Conservation (phyloP, 768 basidiomycete genomes). For the Plicaturopsis crispa region DNA sequence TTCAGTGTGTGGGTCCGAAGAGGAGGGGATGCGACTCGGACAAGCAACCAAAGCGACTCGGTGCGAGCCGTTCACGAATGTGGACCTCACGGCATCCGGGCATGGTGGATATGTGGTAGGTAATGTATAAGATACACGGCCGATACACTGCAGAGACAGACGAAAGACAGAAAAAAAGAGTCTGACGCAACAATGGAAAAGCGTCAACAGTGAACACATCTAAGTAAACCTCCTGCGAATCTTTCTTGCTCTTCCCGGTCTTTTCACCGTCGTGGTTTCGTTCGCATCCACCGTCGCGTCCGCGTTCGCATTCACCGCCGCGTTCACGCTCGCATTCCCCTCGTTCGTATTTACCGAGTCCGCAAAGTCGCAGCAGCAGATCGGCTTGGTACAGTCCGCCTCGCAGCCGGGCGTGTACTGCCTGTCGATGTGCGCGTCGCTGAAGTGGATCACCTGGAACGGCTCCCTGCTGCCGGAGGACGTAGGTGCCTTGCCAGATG, state of each 20-base stretch:
- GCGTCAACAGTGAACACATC: neutral
- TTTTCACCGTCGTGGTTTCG: too few species aligned
- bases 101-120: too few species aligned
- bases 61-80: too few species aligned
- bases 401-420: constrained; percentile 44
- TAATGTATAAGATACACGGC: neutral
- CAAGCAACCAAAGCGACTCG: too few species aligned
- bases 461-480: constrained; percentile 34
- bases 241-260: constrained; percentile 35
- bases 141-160: constrained; percentile 3
- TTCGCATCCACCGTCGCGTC: too few species aligned
- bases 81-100: too few species aligned
- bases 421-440: constrained; percentile 57
- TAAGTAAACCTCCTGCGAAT: neutral
- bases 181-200: constrained; percentile 3
- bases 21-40: too few species aligned
- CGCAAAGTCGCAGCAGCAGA: constrained; percentile 48
- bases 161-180: neutral
- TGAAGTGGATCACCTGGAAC: constrained; percentile 53
- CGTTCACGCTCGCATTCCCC: too few species aligned
- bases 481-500: constrained; percentile 22
- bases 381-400: constrained; percentile 51
- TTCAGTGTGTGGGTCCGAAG: too few species aligned
- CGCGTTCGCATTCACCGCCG: too few species aligned
- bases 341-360: too few species aligned